These are phyloP conservation scores for Sanghuangporus sanghuang DNA, from an alignment of 1,284 basidiomycete genomes.

Conservation along the genomic window DNA sequence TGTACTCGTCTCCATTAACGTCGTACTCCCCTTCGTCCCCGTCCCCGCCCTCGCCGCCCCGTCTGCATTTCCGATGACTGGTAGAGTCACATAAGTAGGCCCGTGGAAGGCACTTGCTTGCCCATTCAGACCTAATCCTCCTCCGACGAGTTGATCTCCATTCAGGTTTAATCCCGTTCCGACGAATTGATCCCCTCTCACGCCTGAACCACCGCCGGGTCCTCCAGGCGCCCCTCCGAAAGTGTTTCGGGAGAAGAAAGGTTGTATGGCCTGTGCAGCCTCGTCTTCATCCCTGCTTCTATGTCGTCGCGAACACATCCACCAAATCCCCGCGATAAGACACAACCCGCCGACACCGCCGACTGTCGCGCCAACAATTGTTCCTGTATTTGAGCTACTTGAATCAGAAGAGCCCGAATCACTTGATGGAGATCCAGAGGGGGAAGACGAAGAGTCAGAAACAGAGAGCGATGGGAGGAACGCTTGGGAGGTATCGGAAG, in stretches of 20 bases:
- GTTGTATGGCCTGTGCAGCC: constrained; percentile 6
- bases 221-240: background rate
- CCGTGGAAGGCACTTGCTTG: background rate
- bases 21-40: background rate
- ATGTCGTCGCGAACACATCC: background rate
- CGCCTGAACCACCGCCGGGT: background rate
- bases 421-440: too few species aligned
- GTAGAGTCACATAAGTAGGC: background rate
- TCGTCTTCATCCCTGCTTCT: background rate
- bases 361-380: constrained; percentile 7
- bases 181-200: background rate
- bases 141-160: background rate
- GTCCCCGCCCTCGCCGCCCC: background rate
- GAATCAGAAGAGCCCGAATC: background rate
- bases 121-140: background rate
- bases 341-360: background rate
- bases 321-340: background rate
- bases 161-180: background rate
- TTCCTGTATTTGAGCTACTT: background rate
- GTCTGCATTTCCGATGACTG: background rate
- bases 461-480: background rate
- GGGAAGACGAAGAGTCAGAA: background rate
- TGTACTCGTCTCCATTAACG: background rate
- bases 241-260: constrained; percentile 2
- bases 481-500: background rate